Percentiles rank a stretch among this genome's conserved stretches.
Evolutionary conservation across 208 protist species (phyloP).

Genomic region (Sergeia podlipaevii): DNA sequence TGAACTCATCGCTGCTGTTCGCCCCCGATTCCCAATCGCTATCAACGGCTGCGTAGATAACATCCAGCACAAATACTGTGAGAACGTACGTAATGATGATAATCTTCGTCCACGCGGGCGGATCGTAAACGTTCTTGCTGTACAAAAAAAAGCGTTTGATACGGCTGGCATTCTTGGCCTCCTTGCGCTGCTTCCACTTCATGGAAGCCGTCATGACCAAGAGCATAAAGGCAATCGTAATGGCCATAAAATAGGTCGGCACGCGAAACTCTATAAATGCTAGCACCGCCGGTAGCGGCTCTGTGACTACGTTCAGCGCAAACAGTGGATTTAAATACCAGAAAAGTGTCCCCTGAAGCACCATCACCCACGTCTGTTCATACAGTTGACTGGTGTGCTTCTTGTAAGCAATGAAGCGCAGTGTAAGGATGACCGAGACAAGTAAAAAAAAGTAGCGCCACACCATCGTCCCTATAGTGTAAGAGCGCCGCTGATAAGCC

Average conservation of each 20-base stretch:
- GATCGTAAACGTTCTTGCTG: slow-evolving; percentile 66
- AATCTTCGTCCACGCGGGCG: slow-evolving; percentile 76
- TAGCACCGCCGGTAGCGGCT: slow-evolving; percentile 38
- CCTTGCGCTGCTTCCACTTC: slow-evolving; percentile 27
- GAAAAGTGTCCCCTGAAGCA: slow-evolving; percentile 55
- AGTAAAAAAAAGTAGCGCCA: slow-evolving; percentile 72
- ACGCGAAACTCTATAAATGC: slow-evolving; percentile 76
- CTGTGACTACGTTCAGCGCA: slow-evolving; percentile 28
- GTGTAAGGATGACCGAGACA: slow-evolving; percentile 50
- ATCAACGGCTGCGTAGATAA: slow-evolving; percentile 28
- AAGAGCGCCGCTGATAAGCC: slow-evolving; percentile 47
- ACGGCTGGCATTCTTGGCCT: not conserved
- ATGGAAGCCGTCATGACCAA: slow-evolving; percentile 83
- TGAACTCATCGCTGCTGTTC: slow-evolving; percentile 2
- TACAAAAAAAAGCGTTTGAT: not conserved
- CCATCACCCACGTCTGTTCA: slow-evolving; percentile 72
- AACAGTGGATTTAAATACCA: slow-evolving; percentile 81
- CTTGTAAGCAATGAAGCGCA: slow-evolving; percentile 62
- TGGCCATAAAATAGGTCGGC: slow-evolving; percentile 69
- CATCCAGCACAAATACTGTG: slow-evolving; percentile 45
- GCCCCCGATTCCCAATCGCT: slow-evolving; percentile 13
- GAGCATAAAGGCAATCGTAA: slow-evolving; percentile 75
- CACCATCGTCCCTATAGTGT: slow-evolving; percentile 47
- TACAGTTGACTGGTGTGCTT: slow-evolving; percentile 67
- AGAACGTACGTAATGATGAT: slow-evolving; percentile 34